These are phyloP conservation scores for Canna indica DNA, from an alignment of 176 grass and related monocot species.

Conservation along the genomic window DNA sequence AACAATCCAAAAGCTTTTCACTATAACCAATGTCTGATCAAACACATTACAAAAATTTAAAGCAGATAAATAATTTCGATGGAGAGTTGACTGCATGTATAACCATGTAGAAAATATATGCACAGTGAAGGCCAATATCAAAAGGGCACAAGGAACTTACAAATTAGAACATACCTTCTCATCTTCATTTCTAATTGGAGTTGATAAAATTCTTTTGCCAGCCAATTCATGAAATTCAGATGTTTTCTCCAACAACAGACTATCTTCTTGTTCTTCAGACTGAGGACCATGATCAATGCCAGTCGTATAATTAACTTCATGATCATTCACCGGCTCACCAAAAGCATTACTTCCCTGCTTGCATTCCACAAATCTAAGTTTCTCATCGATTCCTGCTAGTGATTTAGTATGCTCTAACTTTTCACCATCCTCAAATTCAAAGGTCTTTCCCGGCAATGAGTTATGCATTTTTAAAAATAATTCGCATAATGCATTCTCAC, in stretches of 20 bases:
- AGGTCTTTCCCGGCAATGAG: conserved; percentile 30
- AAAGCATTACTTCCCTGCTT: conserved; percentile 20
- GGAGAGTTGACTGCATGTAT: neutral
- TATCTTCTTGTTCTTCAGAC: conserved; percentile 27
- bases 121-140: neutral
- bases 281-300: conserved; percentile 5
- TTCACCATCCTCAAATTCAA: conserved; percentile 38
- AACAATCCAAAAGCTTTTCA: neutral
- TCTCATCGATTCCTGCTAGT: conserved; percentile 37
- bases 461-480: conserved; percentile 37
- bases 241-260: conserved; percentile 18
- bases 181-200: conserved; percentile 25
- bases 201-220: conserved; percentile 19
- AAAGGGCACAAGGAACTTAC: neutral
- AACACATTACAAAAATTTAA: too few species aligned
- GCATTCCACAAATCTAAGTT: conserved; percentile 37
- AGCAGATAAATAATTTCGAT: neutral
- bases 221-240: conserved; percentile 23
- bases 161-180: conserved; percentile 35
- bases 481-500: conserved; percentile 49
- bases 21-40: neutral
- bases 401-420: conserved; percentile 56
- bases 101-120: neutral
- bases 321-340: conserved; percentile 19
- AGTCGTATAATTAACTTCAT: conserved; percentile 18